Evolutionary conservation across 2,329 filamentous ascomycete genomes (phyloP).

Genomic region (Emericellopsis atlantica): DNA sequence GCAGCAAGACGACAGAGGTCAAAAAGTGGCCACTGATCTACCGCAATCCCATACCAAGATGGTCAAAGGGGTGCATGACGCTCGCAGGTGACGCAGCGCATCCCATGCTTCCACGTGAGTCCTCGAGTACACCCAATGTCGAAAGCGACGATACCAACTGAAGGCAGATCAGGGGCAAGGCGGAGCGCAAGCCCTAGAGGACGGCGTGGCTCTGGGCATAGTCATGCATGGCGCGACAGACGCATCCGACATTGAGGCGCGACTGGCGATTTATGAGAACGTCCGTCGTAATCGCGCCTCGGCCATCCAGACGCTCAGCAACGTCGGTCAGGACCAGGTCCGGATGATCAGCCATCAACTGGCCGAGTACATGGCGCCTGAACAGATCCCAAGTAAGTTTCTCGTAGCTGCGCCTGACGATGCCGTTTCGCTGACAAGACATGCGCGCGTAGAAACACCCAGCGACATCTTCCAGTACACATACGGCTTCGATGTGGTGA

Average conservation of each 20-base stretch:
- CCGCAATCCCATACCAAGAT: neutral
- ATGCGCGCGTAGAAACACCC: slow-evolving; percentile 1
- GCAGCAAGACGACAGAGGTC: slow-evolving; percentile 1
- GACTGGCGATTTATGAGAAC: slow-evolving; percentile 11
- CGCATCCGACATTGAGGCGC: slow-evolving; percentile 8
- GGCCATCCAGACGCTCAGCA: slow-evolving; percentile 24
- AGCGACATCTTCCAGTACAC: slow-evolving; percentile 6
- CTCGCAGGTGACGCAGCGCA: slow-evolving; percentile 2
- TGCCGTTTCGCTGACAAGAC: neutral
- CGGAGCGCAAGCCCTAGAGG: slow-evolving; percentile 4
- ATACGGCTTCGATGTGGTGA: slow-evolving; percentile 9
- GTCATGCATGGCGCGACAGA: slow-evolving; percentile 6
- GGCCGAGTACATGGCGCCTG: slow-evolving; percentile 11
- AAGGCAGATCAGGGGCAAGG: slow-evolving; percentile 3
- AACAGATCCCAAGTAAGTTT: slow-evolving; percentile 15
- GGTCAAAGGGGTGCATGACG: slow-evolving; percentile 1
- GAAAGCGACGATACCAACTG: neutral
- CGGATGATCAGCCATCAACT: slow-evolving; percentile 14
- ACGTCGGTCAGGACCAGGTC: slow-evolving; percentile 19
- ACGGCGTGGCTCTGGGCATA: slow-evolving; percentile 2
- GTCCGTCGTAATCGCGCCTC: slow-evolving; percentile 15
- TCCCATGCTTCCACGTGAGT: slow-evolving; percentile 3
- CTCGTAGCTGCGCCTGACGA: neutral
- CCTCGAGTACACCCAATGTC: neutral
- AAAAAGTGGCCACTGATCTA: slow-evolving; percentile 1